phyloP scores from a whole-genome alignment of 2,329 filamentous ascomycete species.

The Ceratocystis diversiconidia region DNA sequence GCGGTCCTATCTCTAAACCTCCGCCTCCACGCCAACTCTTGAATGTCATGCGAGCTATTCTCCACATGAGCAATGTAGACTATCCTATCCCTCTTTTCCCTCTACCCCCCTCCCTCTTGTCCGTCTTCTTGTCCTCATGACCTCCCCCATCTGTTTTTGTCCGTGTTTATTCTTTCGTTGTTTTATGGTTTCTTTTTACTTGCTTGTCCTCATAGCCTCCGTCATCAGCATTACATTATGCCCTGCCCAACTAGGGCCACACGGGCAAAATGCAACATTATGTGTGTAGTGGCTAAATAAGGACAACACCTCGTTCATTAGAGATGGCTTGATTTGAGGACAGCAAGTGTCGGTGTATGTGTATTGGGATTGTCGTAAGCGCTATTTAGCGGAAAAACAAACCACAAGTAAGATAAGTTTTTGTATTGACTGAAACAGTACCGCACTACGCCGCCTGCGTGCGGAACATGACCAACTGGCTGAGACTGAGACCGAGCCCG shows the following conservation, averaged over 20 bases:
- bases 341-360: background rate
- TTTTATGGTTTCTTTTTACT: background rate
- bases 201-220: background rate
- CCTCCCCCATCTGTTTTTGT: background rate
- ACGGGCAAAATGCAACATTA: background rate
- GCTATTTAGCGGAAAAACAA: background rate
- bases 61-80: background rate
- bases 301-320: background rate
- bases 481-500: conserved; percentile 2
- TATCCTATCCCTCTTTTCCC: background rate
- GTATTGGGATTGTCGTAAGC: too few relatives aligned
- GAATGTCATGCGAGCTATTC: background rate
- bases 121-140: too few relatives aligned
- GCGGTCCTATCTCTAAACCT: background rate
- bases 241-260: background rate
- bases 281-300: background rate
- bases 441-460: background rate
- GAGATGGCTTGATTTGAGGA: background rate
- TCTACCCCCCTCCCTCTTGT: background rate
- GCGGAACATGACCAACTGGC: background rate
- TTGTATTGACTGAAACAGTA: background rate
- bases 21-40: background rate
- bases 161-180: background rate
- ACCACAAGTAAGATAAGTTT: background rate
- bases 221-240: background rate